These are phyloP conservation scores for Ascochyta clinopodiicola DNA, from an alignment of 2,329 filamentous ascomycete genomes.

Conservation along the genomic window DNA sequence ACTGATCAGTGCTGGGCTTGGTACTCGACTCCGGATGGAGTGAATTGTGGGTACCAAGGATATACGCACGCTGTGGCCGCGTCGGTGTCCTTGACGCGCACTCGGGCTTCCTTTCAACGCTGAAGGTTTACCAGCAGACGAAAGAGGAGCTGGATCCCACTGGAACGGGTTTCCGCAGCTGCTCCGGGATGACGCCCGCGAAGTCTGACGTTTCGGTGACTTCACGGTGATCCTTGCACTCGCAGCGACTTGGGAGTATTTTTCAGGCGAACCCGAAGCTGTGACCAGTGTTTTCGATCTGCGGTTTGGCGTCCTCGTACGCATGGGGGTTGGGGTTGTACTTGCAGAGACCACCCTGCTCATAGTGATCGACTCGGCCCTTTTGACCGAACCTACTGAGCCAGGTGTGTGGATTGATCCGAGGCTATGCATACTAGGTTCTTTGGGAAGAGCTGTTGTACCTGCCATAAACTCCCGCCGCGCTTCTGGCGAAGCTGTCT, in stretches of 20 bases:
- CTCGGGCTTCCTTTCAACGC: slow-evolving; percentile 54
- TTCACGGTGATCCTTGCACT: slow-evolving; percentile 39
- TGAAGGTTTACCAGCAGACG: slow-evolving; percentile 48
- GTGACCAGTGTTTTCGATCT: slow-evolving; percentile 45
- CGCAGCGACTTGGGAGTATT: slow-evolving; percentile 37
- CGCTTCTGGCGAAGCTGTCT: slow-evolving; percentile 7
- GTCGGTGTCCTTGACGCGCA: slow-evolving; percentile 51
- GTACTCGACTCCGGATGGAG: slow-evolving; percentile 45
- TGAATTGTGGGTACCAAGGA: slow-evolving; percentile 53
- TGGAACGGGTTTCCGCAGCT: slow-evolving; percentile 56
- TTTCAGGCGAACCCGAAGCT: slow-evolving; percentile 49
- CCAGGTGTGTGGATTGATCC: slow-evolving; percentile 17
- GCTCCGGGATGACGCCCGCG: slow-evolving; percentile 51
- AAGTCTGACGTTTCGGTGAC: slow-evolving; percentile 47
- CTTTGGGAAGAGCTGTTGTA: slow-evolving; percentile 7
- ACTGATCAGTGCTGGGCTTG: slow-evolving; percentile 35
- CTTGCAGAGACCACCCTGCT: slow-evolving; percentile 44
- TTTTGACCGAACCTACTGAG: slow-evolving; percentile 33
- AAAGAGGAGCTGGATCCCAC: slow-evolving; percentile 50
- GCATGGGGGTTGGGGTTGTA: slow-evolving; percentile 30
- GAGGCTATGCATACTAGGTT: slow-evolving; percentile 26
- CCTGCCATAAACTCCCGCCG: slow-evolving; percentile 4
- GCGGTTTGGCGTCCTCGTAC: slow-evolving; percentile 45
- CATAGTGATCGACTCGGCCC: slow-evolving; percentile 44
- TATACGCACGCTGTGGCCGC: slow-evolving; percentile 56